Percentiles rank a stretch among this genome's conserved stretches.
These are phyloP conservation scores for Lenwebbia sp. DNA, from an alignment of 345 rosid species.

Conservation along the genomic window DNA sequence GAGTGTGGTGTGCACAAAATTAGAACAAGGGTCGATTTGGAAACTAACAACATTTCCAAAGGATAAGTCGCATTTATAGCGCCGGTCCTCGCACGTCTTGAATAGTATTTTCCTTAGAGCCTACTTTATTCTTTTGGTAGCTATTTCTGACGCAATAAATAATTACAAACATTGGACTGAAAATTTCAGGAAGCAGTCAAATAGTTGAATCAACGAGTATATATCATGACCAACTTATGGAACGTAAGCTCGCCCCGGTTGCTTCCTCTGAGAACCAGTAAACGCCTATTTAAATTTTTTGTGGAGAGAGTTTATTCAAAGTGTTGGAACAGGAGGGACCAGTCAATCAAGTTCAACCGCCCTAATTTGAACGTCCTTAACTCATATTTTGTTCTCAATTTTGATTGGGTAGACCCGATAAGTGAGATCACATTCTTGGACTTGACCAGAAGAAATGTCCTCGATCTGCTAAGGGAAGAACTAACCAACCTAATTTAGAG, in stretches of 20 bases:
- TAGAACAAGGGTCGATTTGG: not conserved
- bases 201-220: not conserved
- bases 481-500: too few species aligned
- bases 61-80: not conserved
- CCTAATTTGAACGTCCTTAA: not conserved
- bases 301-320: not conserved
- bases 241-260: not conserved
- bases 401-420: not conserved
- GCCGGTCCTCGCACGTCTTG: not conserved
- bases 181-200: not conserved
- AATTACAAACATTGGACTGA: not conserved
- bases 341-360: not conserved
- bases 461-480: too few species aligned
- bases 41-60: not conserved
- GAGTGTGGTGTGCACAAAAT: not conserved
- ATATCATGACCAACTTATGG: not conserved
- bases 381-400: not conserved
- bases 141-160: not conserved
- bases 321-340: not conserved
- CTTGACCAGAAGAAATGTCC: not conserved
- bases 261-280: not conserved
- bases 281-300: not conserved
- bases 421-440: not conserved
- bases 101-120: not conserved
- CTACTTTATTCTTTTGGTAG: not conserved